Base-by-base conservation (phyloP, 495 filamentous ascomycete genomes). In the Penicillium tannophilum region DNA sequence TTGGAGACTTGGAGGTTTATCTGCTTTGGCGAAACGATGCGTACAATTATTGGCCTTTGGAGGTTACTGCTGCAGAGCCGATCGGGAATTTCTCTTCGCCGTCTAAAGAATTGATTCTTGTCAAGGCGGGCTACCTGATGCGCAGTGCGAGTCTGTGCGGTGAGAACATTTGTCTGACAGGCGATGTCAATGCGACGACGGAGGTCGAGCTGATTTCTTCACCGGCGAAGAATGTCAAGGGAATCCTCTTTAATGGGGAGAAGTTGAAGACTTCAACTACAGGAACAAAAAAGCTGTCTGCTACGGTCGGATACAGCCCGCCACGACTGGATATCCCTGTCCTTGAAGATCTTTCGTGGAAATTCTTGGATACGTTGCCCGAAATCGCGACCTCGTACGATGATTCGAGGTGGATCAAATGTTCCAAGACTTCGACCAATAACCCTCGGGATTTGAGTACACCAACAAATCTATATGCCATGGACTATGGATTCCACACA, bases 401-500 rank as follows among this genome's bases (percentile, higher is more conserved):
- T 52, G 89, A 93, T 63, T 78, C 78, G 12, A 54, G 62, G 14
- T 92, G 90, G 90, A 60, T 56, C 12, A 1, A 75, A 72, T 23
- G 56, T 46, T 23, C 85, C 80, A n/a, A 65, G 78, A 77, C 63
- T 5, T 79, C 80, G 0, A 82, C 84, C 39, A 85, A 89, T 64
- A 78, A 80, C 7, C 67, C 76, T 12, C 69, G 76, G 2, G 68
- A 74, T 7, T 73, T 86, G 5, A 72, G 69, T 1, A 89, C 88
- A 0, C 83, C 86, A 0, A 79, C 70, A 1, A 84, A 77, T 6
- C 78, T 91, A 0, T 89, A 86, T 61, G 74, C 77, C 0, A 80
- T 77, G 50, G 90, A 91, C 66, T 90, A 93, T 60, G 86, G 88
- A 17, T 92, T 82, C 68, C 78, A 90, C 60, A 78, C 82, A 1